These are phyloP conservation scores for Chaetomium globosum DNA, from an alignment of 2,329 filamentous ascomycete genomes.

Conservation along the genomic window DNA sequence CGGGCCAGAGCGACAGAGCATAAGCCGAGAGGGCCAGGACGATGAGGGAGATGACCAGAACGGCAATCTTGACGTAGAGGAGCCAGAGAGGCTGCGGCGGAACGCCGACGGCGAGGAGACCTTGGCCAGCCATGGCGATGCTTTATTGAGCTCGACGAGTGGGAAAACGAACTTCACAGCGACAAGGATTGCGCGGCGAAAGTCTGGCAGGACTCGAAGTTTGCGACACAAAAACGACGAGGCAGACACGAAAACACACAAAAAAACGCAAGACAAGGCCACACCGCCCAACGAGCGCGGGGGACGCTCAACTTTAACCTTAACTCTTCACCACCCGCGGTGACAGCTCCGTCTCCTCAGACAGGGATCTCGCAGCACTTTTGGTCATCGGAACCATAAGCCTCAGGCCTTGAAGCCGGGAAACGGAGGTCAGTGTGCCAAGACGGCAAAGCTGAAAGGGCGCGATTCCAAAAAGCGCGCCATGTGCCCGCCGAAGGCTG, in stretches of 20 bases:
- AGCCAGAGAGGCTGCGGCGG: conserved; percentile 45
- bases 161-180: background rate
- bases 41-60: conserved; percentile 47
- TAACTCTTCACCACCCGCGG: conserved; percentile 4
- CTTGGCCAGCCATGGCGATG: conserved; percentile 31
- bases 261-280: background rate
- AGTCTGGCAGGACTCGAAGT: background rate
- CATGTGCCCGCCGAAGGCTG: conserved; percentile 5
- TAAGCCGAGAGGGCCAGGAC: conserved; percentile 48
- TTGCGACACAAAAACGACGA: background rate
- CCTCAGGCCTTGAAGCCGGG: background rate
- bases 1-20: conserved; percentile 43
- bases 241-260: conserved; percentile 2
- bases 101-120: conserved; percentile 45
- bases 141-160: background rate
- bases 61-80: conserved; percentile 44
- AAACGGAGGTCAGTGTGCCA: background rate
- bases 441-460: conserved; percentile 13
- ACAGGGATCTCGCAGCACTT: background rate
- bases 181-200: background rate
- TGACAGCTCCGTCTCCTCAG: conserved; percentile 4
- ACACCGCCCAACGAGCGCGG: background rate
- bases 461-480: background rate
- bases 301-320: background rate
- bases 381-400: background rate